Conservation (phyloP, 441 rosid genomes). For the Raphanus hybrid region DNA sequence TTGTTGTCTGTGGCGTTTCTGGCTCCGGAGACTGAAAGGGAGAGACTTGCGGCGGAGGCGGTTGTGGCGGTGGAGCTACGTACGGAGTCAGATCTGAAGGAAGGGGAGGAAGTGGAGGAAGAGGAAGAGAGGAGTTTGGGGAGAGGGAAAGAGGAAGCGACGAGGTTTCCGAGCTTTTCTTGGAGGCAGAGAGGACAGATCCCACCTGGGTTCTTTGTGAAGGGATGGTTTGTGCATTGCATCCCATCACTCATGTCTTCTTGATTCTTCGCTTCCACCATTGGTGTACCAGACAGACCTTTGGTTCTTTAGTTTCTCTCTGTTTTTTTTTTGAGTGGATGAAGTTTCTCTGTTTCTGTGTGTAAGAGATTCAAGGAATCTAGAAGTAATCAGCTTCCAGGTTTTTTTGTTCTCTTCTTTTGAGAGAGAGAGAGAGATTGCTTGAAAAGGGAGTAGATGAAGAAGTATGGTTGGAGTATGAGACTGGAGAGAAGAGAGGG, state of each 20-base stretch:
- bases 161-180: constrained; percentile 94
- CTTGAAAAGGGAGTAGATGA: constrained; percentile 1
- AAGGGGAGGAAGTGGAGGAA: constrained; percentile 65
- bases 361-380: constrained; percentile 27
- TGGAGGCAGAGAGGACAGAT: constrained; percentile 97
- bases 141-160: constrained; percentile 75
- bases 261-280: constrained; percentile 53
- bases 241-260: constrained; percentile 86
- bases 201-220: constrained; percentile 82
- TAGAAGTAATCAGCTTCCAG: background rate
- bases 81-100: constrained; percentile 75
- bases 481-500: constrained; percentile 23
- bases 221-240: constrained; percentile 86
- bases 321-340: background rate
- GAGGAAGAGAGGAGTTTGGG: constrained; percentile 66
- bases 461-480: background rate
- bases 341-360: constrained; percentile 1
- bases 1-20: background rate
- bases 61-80: background rate
- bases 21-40: too few species aligned
- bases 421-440: constrained; percentile 27
- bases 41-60: too few species aligned
- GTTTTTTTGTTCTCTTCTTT: background rate
- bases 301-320: background rate
- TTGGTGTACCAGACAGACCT: background rate